These are phyloP conservation scores for Scutellaria baicalensis DNA, from an alignment of 257 asterid species.

Conservation along the genomic window DNA sequence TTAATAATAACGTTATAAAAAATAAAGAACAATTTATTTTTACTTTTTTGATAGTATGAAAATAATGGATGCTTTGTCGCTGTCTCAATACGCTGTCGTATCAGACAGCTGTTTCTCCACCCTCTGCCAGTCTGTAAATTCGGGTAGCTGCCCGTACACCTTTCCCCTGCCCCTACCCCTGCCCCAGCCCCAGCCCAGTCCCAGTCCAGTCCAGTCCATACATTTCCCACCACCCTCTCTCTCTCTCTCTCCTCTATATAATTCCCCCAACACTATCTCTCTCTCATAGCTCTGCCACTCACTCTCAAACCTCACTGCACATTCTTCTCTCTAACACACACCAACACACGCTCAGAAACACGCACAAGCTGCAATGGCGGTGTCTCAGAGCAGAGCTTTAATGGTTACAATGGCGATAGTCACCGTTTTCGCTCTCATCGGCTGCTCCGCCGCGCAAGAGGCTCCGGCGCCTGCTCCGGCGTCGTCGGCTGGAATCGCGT, in stretches of 20 bases:
- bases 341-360: background rate
- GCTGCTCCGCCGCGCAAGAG: slow-evolving; percentile 29
- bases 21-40: no score
- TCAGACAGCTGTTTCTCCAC: slow-evolving; percentile 25
- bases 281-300: background rate
- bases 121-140: slow-evolving; percentile 39
- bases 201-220: no score
- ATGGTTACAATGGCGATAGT: slow-evolving; percentile 18
- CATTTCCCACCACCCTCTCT: background rate
- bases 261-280: background rate
- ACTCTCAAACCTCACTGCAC: background rate
- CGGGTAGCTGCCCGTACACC: slow-evolving; percentile 51
- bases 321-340: background rate
- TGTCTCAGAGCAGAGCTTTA: slow-evolving; percentile 12
- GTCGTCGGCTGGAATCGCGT: slow-evolving; percentile 31
- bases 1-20: background rate
- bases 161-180: slow-evolving; percentile 30
- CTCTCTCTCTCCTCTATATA: background rate
- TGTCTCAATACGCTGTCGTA: slow-evolving; percentile 20
- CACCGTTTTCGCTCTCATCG: slow-evolving; percentile 29
- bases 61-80: background rate
- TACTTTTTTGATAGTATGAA: background rate
- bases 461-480: slow-evolving; percentile 40
- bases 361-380: slow-evolving; percentile 30
- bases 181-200: background rate